phyloP scores from a whole-genome alignment of 2,329 filamentous ascomycete species.

The Aureobasidium sp. region DNA sequence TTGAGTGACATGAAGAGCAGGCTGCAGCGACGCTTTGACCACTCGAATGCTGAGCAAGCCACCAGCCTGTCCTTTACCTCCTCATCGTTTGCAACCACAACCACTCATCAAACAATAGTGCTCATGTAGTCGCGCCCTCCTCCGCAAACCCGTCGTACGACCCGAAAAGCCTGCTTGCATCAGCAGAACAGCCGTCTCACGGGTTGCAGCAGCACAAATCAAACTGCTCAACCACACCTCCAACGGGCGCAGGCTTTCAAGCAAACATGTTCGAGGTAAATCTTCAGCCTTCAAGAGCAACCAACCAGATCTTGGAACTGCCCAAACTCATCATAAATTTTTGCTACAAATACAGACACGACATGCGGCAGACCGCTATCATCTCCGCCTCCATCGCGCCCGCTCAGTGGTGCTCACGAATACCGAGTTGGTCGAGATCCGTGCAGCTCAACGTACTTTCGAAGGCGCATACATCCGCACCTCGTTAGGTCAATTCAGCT shows the following conservation, averaged over 20 bases:
- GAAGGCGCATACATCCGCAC: conserved; percentile 96
- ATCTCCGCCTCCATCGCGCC: conserved; percentile 74
- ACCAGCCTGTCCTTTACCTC: background rate
- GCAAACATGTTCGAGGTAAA: conserved; percentile 14
- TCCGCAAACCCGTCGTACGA: background rate
- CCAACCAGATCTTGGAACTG: background rate
- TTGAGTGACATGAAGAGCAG: background rate
- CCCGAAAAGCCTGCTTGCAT: background rate
- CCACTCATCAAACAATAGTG: background rate
- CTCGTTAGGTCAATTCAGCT: conserved; percentile 88
- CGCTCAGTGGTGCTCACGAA: conserved; percentile 74
- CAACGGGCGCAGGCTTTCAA: background rate
- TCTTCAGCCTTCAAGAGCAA: background rate
- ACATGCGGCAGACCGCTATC: conserved; percentile 66
- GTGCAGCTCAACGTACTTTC: conserved; percentile 91
- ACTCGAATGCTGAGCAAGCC: background rate
- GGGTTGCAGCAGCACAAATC: background rate
- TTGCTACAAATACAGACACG: conserved; percentile 33
- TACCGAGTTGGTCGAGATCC: conserved; percentile 85
- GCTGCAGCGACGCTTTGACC: background rate
- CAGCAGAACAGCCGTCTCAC: background rate
- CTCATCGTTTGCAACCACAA: background rate
- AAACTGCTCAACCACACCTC: background rate
- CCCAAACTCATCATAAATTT: background rate
- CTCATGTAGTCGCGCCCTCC: background rate